These are phyloP conservation scores for Ajuga reptans DNA, from an alignment of 305 asterid genomes.

Conservation along the genomic window DNA sequence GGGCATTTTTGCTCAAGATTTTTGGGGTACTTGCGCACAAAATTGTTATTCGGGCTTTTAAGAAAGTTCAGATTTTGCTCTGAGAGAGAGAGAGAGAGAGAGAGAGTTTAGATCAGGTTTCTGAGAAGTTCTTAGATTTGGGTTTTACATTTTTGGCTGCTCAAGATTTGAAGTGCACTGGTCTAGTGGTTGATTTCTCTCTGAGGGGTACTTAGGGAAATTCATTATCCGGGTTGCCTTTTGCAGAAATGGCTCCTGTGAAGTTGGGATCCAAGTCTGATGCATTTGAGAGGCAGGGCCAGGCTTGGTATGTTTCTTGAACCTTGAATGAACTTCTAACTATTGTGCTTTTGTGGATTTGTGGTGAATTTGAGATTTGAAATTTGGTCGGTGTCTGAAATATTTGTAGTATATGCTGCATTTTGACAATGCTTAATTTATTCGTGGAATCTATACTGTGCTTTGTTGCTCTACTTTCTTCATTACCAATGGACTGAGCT, in stretches of 20 bases:
- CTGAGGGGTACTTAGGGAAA: background rate
- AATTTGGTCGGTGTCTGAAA: background rate
- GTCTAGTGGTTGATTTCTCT: background rate
- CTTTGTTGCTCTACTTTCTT: background rate
- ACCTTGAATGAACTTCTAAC: background rate
- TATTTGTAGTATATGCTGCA: background rate
- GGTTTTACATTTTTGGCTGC: background rate
- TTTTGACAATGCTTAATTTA: background rate
- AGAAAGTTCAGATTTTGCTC: background rate
- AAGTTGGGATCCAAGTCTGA: conserved; percentile 89
- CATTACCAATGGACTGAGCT: background rate
- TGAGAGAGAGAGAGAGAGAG: no score
- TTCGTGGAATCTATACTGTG: background rate
- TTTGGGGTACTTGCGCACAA: background rate
- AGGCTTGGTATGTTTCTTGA: conserved; percentile 55
- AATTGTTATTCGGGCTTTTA: background rate
- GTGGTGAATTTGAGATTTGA: background rate
- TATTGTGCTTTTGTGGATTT: background rate
- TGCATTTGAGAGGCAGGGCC: conserved; percentile 84
- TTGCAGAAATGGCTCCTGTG: conserved; percentile 73
- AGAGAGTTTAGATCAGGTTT: background rate
- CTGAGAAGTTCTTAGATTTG: background rate
- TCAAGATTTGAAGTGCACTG: background rate
- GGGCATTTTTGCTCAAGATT: background rate
- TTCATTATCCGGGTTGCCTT: background rate